Percentiles rank a stretch among this genome's conserved stretches.
Evolutionary conservation across 1,284 basidiomycete species (phyloP).

Genomic region (Inonotus hispidus): DNA sequence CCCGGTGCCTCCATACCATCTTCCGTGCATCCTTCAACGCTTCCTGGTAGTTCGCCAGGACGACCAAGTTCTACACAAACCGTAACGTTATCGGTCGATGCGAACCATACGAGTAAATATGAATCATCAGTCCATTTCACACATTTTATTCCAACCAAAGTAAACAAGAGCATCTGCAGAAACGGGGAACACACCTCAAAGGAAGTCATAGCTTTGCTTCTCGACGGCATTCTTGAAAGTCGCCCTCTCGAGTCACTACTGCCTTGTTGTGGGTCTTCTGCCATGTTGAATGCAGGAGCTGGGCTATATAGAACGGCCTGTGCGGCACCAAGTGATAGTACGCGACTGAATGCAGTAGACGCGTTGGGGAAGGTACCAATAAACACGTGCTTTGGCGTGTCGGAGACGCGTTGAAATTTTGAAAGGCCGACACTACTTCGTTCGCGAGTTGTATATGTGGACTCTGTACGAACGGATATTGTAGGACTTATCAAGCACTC

Average conservation of each 20-base stretch:
- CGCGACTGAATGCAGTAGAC: not conserved
- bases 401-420: not conserved
- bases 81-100: not conserved
- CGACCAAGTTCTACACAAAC: conserved; percentile 56
- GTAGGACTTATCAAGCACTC: too few relatives aligned
- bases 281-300: not conserved
- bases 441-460: too few relatives aligned
- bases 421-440: too few relatives aligned
- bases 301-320: not conserved
- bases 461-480: too few relatives aligned
- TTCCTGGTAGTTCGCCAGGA: conserved; percentile 74
- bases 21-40: conserved; percentile 61
- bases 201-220: conserved; percentile 16
- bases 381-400: not conserved
- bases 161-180: not conserved
- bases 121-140: not conserved
- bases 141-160: not conserved
- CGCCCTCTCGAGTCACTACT: conserved; percentile 1
- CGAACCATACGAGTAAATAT: not conserved
- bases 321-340: not conserved
- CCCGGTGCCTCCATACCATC: conserved; percentile 81
- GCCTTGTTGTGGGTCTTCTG: not conserved
- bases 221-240: not conserved
- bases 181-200: conserved; percentile 9
- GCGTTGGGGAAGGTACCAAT: not conserved